Evolutionary conservation across 768 basidiomycete species (phyloP).

Genomic region (Psilocybe cubensis): DNA sequence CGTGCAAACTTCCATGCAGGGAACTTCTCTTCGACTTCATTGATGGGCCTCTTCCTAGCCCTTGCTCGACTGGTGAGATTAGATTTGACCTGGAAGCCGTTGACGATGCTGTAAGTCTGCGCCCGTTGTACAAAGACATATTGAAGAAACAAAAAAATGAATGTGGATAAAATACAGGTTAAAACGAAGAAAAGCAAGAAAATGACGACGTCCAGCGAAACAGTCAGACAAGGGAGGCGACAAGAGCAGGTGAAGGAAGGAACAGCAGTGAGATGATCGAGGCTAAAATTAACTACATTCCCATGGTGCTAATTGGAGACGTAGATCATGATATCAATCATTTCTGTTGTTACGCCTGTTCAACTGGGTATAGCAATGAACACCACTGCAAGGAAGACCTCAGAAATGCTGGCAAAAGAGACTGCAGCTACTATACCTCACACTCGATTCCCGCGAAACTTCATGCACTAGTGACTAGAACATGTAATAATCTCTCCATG

Average conservation of each 20-base stretch:
- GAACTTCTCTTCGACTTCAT: conserved; percentile 14
- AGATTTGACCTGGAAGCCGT: conserved; percentile 6
- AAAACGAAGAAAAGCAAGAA: not conserved
- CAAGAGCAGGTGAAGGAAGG: not conserved
- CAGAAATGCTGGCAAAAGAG: no score
- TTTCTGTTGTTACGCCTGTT: not conserved
- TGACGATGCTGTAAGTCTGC: conserved; percentile 9
- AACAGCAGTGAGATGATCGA: not conserved
- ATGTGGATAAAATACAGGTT: conserved; percentile 4
- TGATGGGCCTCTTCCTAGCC: not conserved
- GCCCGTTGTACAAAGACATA: conserved; percentile 11
- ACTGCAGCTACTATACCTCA: no score
- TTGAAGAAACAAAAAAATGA: conserved; percentile 1
- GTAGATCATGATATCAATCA: not conserved
- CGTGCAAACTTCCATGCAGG: not conserved
- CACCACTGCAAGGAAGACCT: no score
- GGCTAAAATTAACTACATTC: not conserved
- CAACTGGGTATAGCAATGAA: no score
- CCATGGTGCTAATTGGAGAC: not conserved
- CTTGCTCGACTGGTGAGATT: not conserved
- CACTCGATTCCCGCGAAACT: no score
- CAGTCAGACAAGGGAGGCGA: not conserved
- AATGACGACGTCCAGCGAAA: not conserved
- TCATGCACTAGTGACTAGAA: no score
- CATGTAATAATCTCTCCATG: no score